Percentiles rank a stretch among this genome's conserved stretches.
Evolutionary conservation across 2,329 filamentous ascomycete genomes (phyloP).

Genomic region (Aspergillus unguis): DNA sequence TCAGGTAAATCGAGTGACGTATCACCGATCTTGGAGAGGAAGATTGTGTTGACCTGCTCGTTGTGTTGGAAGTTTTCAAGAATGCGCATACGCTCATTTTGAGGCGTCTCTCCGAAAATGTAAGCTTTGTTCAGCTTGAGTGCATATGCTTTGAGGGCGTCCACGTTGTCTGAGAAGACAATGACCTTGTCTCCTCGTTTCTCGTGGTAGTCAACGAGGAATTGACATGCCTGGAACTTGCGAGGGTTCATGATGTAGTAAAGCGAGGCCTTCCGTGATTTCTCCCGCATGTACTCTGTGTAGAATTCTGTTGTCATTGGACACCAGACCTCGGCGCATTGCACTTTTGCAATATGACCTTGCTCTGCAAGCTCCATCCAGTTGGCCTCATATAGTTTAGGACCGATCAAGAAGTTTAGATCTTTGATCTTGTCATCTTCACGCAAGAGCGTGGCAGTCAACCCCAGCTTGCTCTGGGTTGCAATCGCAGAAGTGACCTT

Average conservation of each 20-base stretch:
- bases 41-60: slow-evolving; percentile 82
- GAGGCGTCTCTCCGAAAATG: slow-evolving; percentile 85
- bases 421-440: slow-evolving; percentile 99
- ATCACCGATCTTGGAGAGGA: slow-evolving; percentile 95
- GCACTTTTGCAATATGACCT: slow-evolving; percentile 93
- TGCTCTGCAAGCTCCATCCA: slow-evolving; percentile 99
- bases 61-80: slow-evolving; percentile 96
- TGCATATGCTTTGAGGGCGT: slow-evolving; percentile 82
- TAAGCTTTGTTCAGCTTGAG: slow-evolving; percentile 79
- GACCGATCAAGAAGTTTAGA: slow-evolving; percentile 94
- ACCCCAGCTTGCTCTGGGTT: slow-evolving; percentile 88
- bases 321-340: slow-evolving; percentile 98
- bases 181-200: slow-evolving; percentile 94
- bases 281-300: slow-evolving; percentile 78
- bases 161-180: slow-evolving; percentile 97
- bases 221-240: slow-evolving; percentile 96
- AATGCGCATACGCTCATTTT: slow-evolving; percentile 80
- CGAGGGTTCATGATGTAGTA: slow-evolving; percentile 97
- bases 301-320: slow-evolving; percentile 99
- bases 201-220: slow-evolving; percentile 97
- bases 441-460: slow-evolving; percentile 88
- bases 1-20: slow-evolving; percentile 97
- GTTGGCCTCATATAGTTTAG: slow-evolving; percentile 96
- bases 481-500: slow-evolving; percentile 91
- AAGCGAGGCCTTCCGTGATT: slow-evolving; percentile 62